Base-by-base conservation (phyloP, 2,329 filamentous ascomycete genomes). In the Pseudogymnoascus sp. region DNA sequence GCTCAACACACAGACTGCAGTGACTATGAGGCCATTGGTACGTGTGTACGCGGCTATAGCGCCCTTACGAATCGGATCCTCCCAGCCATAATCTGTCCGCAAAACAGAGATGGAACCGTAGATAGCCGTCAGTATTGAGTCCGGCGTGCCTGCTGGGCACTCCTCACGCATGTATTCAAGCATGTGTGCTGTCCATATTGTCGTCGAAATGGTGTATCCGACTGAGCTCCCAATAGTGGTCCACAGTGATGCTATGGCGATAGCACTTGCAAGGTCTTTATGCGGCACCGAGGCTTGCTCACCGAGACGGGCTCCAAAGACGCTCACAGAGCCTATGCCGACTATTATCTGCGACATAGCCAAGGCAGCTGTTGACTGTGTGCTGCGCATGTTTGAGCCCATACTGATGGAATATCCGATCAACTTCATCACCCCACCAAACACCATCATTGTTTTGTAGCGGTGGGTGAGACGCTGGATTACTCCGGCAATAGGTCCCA, bases 211-310 rank as follows among this genome's bases (percentile, higher is more conserved):
- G 20, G 75, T 73, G 47, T 71, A 75, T 18, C 75, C 76, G 5
- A 76, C 65, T 2, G 70, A 71, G 0, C 71, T 74, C 1, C 73
- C 75, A 6, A 77, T 60, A 1, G 72, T 75, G 5, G 71, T 73
- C 75, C 75, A 77, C 5, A 76, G 66, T 0, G 74, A 70, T 8
- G 76, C 64, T 1, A 75, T 62, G 12, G 74, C 68, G 59, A 77
- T 77, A 43, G 73, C 64, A 0, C 71, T 67, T 2, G 76, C 74
- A 57, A 78, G 62, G 41, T 77, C 75, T 60, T 76, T 71, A 63
- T 78, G 76, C 0, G 75, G 74, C 0, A 77, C 75, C 0, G 75
- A 76, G 9, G 74, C 74, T 61, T 77, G 74, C 3, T 65, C 68
- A 6, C 73, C 76, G 0, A 77, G 75, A 9, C 75, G 72, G 5